Evolutionary conservation across 228 moss, liverwort and hornwort genomes (phyloP).

Genomic region (Sphagnum fallax): DNA sequence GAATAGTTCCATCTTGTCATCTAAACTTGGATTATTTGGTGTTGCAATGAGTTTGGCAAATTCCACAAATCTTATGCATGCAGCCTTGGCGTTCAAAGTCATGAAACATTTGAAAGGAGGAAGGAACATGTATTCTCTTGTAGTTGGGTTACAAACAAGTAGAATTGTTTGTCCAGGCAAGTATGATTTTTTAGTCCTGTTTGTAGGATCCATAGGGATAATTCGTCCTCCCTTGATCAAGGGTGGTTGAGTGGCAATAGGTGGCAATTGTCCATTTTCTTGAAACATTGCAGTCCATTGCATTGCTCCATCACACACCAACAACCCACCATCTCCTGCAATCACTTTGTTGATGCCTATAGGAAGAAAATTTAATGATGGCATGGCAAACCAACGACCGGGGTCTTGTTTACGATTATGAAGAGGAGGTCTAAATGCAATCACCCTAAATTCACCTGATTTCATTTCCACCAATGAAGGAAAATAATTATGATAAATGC

Average conservation of each 20-base stretch:
- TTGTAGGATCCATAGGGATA: constrained; percentile 1
- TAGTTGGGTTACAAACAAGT: constrained; percentile 24
- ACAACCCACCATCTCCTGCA: constrained; percentile 33
- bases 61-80: constrained; percentile 26
- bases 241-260: neutral
- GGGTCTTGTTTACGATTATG: constrained; percentile 22
- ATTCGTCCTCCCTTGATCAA: neutral
- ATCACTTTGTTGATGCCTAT: constrained; percentile 15
- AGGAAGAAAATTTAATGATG: constrained; percentile 29
- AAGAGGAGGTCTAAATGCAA: constrained; percentile 15
- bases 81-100: constrained; percentile 28
- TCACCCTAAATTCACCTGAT: constrained; percentile 13
- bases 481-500: constrained; percentile 22
- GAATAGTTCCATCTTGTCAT: no score
- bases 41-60: constrained; percentile 3
- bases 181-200: constrained; percentile 3
- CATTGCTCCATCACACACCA: constrained; percentile 35
- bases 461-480: constrained; percentile 15
- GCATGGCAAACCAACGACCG: constrained; percentile 41
- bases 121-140: constrained; percentile 21
- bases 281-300: constrained; percentile 11
- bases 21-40: no score
- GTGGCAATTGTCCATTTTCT: constrained; percentile 4
- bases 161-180: constrained; percentile 17
- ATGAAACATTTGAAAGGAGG: constrained; percentile 25